Evolutionary conservation across 1,139 yeast genomes (phyloP), one percentile per base, ranked within the genome.

Genomic region (Suhomyces bolitotheri): DNA sequence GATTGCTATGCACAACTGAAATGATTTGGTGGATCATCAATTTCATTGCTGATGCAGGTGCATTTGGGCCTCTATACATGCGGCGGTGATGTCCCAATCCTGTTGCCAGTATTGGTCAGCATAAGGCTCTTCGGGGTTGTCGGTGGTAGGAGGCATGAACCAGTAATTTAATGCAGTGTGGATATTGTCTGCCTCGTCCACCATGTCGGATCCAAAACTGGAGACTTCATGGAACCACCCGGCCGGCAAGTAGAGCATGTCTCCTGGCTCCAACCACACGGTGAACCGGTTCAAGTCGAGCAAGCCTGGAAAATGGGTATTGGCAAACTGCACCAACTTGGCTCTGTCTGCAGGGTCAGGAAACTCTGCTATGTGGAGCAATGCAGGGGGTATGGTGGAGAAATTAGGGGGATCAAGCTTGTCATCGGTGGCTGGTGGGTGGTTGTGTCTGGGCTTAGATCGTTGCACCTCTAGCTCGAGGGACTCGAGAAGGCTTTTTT

Each of bases 221-320:
- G 84, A 74, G 1, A 83, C 92, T 54, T 83, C 92, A 53, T 83
- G 92, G 51, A 83, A 83, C 90, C 90, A 83, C 1, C 90, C 88
- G 1, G 85, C 74, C 1, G 92, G 92, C 16, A 83, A 55, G 48
- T 76, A 83, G 22, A 83, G 56, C 81, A 80, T 76, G 31, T 82
- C 80, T 0, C 88, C 88, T 0, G 82, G 78, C 12, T 68, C 54
- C 19, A 82, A 47, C 58, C 74, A 65, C 3, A 78, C 78, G 8
- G 66, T 61, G 25, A 66, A 49, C 38, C 69, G 62, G 16, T 64
- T 61, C 2, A 77, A 61, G 1, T 59, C 44, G 27, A 67, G 50
- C 31, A 82, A 64, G 1, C 66, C 64, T 0, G 87, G 86, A 55
- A 71, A 82, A 26, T 58, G 45, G 11, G 40, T 42, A 9, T 60